phyloP scores from a whole-genome alignment of 352 stramenopile species.

The Pseudoperonospora humuli region DNA sequence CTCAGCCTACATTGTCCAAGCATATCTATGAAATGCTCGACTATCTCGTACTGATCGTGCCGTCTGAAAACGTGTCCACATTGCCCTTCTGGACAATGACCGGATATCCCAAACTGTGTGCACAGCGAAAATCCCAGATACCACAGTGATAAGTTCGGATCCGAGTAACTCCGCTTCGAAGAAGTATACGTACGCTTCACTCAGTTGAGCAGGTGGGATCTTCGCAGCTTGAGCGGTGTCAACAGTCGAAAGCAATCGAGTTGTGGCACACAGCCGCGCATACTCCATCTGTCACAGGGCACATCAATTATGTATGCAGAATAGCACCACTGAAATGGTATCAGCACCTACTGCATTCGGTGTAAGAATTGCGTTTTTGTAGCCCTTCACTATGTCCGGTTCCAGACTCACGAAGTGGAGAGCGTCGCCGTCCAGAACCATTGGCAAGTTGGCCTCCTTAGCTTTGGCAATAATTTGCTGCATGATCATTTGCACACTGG shows the following conservation, averaged over 20 bases:
- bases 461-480: constrained; percentile 66
- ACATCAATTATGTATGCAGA: constrained; percentile 3
- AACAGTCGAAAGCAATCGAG: constrained; percentile 31
- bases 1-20: neutral
- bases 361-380: constrained; percentile 86
- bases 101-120: constrained; percentile 55
- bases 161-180: neutral
- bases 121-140: neutral
- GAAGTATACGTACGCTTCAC: constrained; percentile 41
- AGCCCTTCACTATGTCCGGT: constrained; percentile 49
- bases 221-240: constrained; percentile 42
- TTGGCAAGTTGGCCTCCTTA: constrained; percentile 51
- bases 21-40: neutral
- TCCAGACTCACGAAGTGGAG: constrained; percentile 86
- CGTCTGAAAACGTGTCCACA: constrained; percentile 78
- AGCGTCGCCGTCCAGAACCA: constrained; percentile 94
- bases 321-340: neutral
- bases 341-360: constrained; percentile 78
- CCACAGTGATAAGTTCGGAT: neutral
- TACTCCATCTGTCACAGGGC: constrained; percentile 72
- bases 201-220: constrained; percentile 44
- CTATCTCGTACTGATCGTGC: constrained; percentile 34
- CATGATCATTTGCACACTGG: constrained; percentile 74
- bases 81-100: constrained; percentile 83
- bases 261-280: constrained; percentile 52